These are phyloP conservation scores for Pholiota microspora DNA, from an alignment of 768 basidiomycete species.

Conservation along the genomic window DNA sequence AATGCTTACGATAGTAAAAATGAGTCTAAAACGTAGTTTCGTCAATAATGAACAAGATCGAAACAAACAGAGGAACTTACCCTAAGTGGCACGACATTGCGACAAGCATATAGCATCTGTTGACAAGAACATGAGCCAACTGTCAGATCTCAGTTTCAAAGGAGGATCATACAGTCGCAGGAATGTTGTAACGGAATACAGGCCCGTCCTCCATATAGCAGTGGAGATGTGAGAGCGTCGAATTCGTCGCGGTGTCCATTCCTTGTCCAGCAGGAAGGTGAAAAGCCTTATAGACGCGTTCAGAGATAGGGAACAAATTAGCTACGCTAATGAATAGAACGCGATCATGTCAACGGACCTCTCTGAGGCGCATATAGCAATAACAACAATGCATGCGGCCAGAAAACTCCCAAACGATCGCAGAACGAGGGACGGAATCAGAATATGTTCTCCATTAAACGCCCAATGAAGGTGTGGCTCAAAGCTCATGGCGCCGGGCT, in stretches of 20 bases:
- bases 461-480: conserved; percentile 37
- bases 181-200: conserved; percentile 59
- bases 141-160: background rate
- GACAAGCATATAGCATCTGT: conserved; percentile 69
- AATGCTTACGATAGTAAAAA: conserved; percentile 47
- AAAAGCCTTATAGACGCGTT: conserved; percentile 36
- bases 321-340: background rate
- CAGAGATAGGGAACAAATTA: background rate
- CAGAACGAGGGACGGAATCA: conserved; percentile 39
- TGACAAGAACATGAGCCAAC: background rate
- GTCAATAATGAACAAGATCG: background rate
- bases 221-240: conserved; percentile 40
- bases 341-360: conserved; percentile 38
- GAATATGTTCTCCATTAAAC: conserved; percentile 36
- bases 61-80: conserved; percentile 39
- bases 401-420: conserved; percentile 49
- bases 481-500: conserved; percentile 8
- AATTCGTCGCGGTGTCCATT: conserved; percentile 42
- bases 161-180: conserved; percentile 55
- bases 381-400: conserved; percentile 41
- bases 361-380: conserved; percentile 51
- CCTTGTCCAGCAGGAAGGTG: conserved; percentile 45
- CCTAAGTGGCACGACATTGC: conserved; percentile 71
- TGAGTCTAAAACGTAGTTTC: conserved; percentile 32
- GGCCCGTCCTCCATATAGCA: conserved; percentile 50